Evolutionary conservation across 2,329 filamentous ascomycete genomes (phyloP), one percentile per base, ranked within the genome.

Genomic region (Colletotrichum graminicola): DNA sequence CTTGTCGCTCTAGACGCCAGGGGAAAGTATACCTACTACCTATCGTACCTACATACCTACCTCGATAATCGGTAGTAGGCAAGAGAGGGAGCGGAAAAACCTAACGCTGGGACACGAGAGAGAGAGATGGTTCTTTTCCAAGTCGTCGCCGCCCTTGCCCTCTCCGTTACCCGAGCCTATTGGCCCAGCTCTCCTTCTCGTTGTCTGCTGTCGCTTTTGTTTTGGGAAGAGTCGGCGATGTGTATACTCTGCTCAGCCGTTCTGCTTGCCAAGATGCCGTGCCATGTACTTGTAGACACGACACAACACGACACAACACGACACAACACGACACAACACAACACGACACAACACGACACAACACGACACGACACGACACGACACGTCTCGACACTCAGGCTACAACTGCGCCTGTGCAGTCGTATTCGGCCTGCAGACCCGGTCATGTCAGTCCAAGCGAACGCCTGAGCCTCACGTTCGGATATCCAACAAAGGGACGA

Each of bases 381-480:
- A n/a, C n/a, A n/a, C n/a, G n/a, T n/a, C 29, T 29, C 36, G 36
- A 39, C 34, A 61, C 49, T 29, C 21, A 29, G 39, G 47, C 47
- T 62, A 21, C 23, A 26, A 29, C 61, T 39, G 41, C 49, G 61
- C 61, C 61, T 39, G 41, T 49, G 61, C 61, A 52, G 32, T 54
- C 61, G 64, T 71, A 43, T 67, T 71, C 64, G 64, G 68, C 52
- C 59, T 63, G 36, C 54, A 60, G 26, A 18, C 36, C 54, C 54
- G 68, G 63, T 65, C 60, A 34, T 60, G 68, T 36, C 45, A 59
- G 68, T 71, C 68, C 66, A 49, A 68, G 68, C 68, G 57, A 29
- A 63, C 36, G 57, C 56, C 63, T 70, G 55, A 41, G 49, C 57
- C 26, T 71, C 36, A 57, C 47, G 68, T 47, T 45, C 36, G 45